Base-by-base conservation (phyloP, 805 yeast genomes). In the Peterozyma toletana region DNA sequence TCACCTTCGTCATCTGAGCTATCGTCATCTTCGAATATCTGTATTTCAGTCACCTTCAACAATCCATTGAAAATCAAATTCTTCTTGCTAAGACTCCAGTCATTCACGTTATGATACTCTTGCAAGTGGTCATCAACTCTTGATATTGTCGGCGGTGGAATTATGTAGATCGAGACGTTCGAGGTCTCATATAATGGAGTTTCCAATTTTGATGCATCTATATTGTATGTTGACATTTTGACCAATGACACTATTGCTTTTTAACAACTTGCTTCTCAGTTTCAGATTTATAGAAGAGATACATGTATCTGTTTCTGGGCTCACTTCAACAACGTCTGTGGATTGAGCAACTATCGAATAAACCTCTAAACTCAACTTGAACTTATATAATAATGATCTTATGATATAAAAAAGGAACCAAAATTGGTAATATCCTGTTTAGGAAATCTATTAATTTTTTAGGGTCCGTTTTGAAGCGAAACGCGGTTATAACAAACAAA, bases 111-210 rank as follows among this genome's bases (percentile, higher is more conserved):
- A 37, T 44, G 47, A 33, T 40, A 33, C 33, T 44, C 47, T 33
- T 40, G 39, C 9, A 44, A 14, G 36, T 40, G 41, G 18, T 37
- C 31, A 31, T 31, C 34, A 7, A 13, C 39, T 11, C 33, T 33
- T 4, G 15, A 14, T 11, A 39, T 30, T 5, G 16, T 11, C 9
- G 47, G 47, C 5, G 44, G 33, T 11, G 47, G 47, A 16, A 44
- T 37, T 33, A 27, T 33, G 33, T 44, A 44, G 5, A 44, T 11
- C 14, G 30, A 31, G 27, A 44, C 44, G 33, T 40, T 40, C 18
- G 47, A 44, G 11, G 44, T 40, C 39, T 44, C 47, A 34, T 40
- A 44, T 17, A 44, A 35, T 2, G 40, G 36, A 15, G 41, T 29
- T 33, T 44, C 47, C 27, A 44, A 33, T 14, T 40, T 44, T 18